Conservation (phyloP, 2,329 filamentous ascomycete species). For the Colletotrichum falcatum region DNA sequence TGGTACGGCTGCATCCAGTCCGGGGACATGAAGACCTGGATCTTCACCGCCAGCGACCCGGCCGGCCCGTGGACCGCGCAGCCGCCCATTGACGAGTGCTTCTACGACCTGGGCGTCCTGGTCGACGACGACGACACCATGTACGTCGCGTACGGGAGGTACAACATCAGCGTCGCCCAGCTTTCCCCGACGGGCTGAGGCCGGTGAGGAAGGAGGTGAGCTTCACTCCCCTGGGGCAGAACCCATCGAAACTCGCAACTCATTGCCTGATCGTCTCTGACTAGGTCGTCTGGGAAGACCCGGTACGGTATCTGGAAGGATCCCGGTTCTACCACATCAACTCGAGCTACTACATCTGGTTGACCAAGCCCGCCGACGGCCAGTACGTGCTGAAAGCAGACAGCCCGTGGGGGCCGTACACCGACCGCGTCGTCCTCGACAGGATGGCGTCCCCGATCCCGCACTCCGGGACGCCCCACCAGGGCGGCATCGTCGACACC, state of each 20-base stretch:
- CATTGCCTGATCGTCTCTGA: neutral
- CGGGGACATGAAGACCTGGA: conserved; percentile 36
- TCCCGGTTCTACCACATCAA: conserved; percentile 66
- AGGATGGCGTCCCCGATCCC: conserved; percentile 45
- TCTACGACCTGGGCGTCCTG: conserved; percentile 31
- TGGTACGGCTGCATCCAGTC: conserved; percentile 42
- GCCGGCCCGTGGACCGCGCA: conserved; percentile 33
- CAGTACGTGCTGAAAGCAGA: conserved; percentile 61
- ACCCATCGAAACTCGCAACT: neutral
- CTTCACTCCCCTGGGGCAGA: neutral
- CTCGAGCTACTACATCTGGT: conserved; percentile 64
- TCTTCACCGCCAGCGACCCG: conserved; percentile 39
- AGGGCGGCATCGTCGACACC: conserved; percentile 67
- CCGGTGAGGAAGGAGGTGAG: conserved; percentile 20
- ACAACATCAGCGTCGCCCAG: conserved; percentile 32
- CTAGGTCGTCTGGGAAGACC: conserved; percentile 24
- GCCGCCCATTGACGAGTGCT: conserved; percentile 39
- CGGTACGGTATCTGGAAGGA: conserved; percentile 55
- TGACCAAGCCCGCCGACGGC: conserved; percentile 56
- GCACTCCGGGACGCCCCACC: conserved; percentile 61
- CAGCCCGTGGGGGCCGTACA: conserved; percentile 63
- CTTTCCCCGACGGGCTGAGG: conserved; percentile 29
- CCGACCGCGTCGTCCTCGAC: conserved; percentile 54
- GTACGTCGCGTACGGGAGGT: conserved; percentile 59
- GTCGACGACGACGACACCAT: conserved; percentile 55